Percentiles rank a stretch among this genome's conserved stretches.
phyloP scores from a whole-genome alignment of 169 alveolate species.

The Plasmodium fragile region DNA sequence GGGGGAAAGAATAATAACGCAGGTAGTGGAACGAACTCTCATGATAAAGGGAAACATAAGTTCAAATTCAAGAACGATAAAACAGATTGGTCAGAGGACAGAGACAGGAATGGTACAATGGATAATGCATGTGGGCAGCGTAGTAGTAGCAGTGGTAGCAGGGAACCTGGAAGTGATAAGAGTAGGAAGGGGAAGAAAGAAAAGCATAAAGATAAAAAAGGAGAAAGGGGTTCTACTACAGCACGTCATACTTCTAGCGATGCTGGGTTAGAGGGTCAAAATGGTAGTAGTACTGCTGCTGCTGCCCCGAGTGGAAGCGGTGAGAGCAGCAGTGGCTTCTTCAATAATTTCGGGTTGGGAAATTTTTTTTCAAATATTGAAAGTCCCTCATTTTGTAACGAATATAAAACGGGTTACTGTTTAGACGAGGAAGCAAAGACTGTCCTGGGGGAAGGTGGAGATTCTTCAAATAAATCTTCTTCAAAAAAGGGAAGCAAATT shows the following conservation, averaged over 20 bases:
- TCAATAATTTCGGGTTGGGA: background rate
- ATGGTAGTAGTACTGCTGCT: background rate
- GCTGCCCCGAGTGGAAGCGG: background rate
- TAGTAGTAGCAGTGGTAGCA: background rate
- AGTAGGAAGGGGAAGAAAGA: background rate
- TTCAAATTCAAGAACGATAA: background rate
- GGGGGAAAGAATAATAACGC: background rate
- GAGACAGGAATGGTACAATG: background rate
- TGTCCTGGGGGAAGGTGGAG: background rate
- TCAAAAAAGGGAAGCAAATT: background rate
- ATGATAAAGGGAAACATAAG: background rate
- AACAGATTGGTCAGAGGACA: background rate
- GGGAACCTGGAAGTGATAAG: background rate
- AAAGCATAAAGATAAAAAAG: background rate
- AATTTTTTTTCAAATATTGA: background rate
- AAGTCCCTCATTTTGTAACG: background rate
- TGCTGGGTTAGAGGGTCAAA: background rate
- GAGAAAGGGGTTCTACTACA: background rate
- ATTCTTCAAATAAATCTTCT: background rate
- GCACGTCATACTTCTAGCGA: too few relatives aligned
- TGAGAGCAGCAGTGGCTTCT: background rate
- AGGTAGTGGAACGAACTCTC: background rate
- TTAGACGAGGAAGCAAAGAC: conserved; percentile 51
- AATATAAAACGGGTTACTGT: conserved; percentile 35
- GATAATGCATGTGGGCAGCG: background rate